Conservation (phyloP, 176 grass and related monocot genomes). For the Puya raimondii region DNA sequence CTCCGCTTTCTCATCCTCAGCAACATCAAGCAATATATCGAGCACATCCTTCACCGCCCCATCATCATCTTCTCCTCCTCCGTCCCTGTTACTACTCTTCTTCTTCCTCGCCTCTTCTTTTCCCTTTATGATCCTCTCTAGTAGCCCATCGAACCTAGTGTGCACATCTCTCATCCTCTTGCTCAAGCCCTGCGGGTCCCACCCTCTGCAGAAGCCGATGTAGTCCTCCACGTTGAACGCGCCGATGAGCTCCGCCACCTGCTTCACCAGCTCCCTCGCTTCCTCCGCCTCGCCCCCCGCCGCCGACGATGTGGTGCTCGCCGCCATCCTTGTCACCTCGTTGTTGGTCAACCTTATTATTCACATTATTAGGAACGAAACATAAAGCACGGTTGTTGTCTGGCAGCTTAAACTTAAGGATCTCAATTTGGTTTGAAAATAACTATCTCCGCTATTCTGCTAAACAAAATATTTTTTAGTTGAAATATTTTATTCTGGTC, state of each 20-base stretch:
- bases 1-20: slow-evolving; percentile 32
- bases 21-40: slow-evolving; percentile 45
- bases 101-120: slow-evolving; percentile 22
- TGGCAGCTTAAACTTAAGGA: no score
- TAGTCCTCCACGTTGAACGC: slow-evolving; percentile 57
- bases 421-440: not conserved
- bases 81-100: not conserved
- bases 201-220: slow-evolving; percentile 19
- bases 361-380: no score
- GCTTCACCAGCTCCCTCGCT: slow-evolving; percentile 38
- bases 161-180: slow-evolving; percentile 28
- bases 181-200: slow-evolving; percentile 48
- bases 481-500: no score
- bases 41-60: slow-evolving; percentile 37
- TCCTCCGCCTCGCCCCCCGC: slow-evolving; percentile 22
- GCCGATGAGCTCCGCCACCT: slow-evolving; percentile 49
- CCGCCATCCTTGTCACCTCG: slow-evolving; percentile 42
- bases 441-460: no score
- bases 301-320: not conserved
- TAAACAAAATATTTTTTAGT: no score
- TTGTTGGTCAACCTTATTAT: slow-evolving; percentile 28
- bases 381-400: no score
- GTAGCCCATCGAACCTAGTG: slow-evolving; percentile 35
- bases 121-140: slow-evolving; percentile 30
- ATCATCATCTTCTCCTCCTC: not conserved